Base-by-base conservation (phyloP, 768 basidiomycete species). In the Postia placenta region DNA sequence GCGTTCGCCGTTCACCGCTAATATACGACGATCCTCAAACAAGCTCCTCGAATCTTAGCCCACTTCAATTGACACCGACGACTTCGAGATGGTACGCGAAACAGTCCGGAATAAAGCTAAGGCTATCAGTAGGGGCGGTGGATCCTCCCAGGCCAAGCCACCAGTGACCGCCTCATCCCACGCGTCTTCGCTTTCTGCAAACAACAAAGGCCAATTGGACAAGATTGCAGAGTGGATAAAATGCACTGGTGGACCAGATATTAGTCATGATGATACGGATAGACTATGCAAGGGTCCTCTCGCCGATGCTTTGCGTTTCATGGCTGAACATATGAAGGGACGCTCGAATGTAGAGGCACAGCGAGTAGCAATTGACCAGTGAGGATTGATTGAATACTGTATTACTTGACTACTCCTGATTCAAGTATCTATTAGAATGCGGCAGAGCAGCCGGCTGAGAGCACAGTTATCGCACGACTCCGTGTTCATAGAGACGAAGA, bases 261-360 rank as follows among this genome's bases (percentile, higher is more conserved):
- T 47, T 5, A 37, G 17, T 15, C 4, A 11, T 12, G 50, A 49
- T 5, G 54, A 51, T 11, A n/a, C 52, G 17, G 25, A 28, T 11
- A 41, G 54, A 23, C 38, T 56, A 15, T 56, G 49, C 51, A 49
- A 56, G 22, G 55, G 55, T 11, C 45, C 33, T 2, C 47, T 56
- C 28, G 55, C 42, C 11, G 55, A 52, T 19, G 37, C 49, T 4
- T 39, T 56, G 26, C 28, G 44, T 12, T 50, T 52, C 20, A 35
- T 52, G 24, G 51, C 51, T 4, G 44, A 49, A 1, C 40, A 48
- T 20, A 24, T 56, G 12, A 42, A 25, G 12, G 55, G 55, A 11
- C 45, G 55, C 6, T 23, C 22, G 7, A 24, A 28, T 22, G 38
- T 42, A 0, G 45, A 33, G 17, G 17, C 44, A 5, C 26, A 40